A percentile compares a stretch with the other conserved stretches of the same genome.
Evolutionary conservation across 176 grass and related monocot species (phyloP).

Genomic region (Triticum turgidum): DNA sequence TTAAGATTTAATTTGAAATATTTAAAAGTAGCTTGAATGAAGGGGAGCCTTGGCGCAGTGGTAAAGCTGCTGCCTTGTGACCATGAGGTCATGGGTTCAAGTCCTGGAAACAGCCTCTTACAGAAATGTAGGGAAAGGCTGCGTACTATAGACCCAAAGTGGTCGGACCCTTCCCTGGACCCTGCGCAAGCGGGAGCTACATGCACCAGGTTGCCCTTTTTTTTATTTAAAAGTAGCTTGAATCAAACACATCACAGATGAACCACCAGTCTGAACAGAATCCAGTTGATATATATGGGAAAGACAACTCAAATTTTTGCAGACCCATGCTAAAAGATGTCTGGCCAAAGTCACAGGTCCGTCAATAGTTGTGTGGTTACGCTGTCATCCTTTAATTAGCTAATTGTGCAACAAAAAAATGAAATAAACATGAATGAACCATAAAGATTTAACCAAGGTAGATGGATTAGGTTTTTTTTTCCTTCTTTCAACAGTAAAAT

Average conservation of each 20-base stretch:
- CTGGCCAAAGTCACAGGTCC: neutral
- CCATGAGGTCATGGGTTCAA: too few species aligned
- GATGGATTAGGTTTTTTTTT: neutral
- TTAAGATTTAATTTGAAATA: neutral
- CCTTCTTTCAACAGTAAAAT: neutral
- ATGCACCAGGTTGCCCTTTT: too few species aligned
- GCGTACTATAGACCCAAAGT: too few species aligned
- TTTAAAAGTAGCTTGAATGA: neutral
- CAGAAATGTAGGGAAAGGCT: too few species aligned
- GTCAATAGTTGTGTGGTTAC: neutral
- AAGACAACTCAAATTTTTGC: neutral
- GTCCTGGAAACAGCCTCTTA: too few species aligned
- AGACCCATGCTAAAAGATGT: neutral
- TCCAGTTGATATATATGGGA: neutral
- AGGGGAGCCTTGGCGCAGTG: too few species aligned
- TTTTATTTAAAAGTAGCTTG: neutral
- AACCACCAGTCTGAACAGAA: neutral
- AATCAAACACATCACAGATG: neutral
- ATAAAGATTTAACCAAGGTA: conserved; percentile 10
- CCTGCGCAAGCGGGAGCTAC: too few species aligned
- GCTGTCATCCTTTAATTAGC: neutral
- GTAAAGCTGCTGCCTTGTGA: too few species aligned
- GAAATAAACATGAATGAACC: neutral
- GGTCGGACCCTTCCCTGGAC: too few species aligned
- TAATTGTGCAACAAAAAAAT: neutral